These are phyloP conservation scores for Bullera alba DNA, from an alignment of 768 basidiomycete species.

Conservation along the genomic window DNA sequence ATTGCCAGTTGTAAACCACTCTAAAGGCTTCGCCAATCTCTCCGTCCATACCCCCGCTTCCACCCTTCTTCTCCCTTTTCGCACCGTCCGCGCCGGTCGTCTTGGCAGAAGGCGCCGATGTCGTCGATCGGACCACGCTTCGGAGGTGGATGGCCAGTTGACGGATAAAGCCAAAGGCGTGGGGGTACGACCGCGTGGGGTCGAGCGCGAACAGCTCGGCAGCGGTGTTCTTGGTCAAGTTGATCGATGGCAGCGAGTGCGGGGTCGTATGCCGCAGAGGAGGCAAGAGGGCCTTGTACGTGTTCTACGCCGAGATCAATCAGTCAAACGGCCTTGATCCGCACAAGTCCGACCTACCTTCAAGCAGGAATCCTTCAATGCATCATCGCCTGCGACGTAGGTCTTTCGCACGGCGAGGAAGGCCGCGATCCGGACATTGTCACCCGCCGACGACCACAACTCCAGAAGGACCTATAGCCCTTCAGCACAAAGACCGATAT, in stretches of 20 bases:
- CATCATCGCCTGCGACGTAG: conserved; percentile 67
- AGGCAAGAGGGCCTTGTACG: conserved; percentile 80
- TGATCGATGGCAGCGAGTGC: conserved; percentile 83
- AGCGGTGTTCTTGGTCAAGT: conserved; percentile 95
- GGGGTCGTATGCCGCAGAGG: conserved; percentile 73
- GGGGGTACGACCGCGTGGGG: conserved; percentile 59
- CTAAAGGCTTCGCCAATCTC: conserved; percentile 71
- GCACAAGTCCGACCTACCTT: conserved; percentile 54
- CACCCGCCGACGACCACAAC: conserved; percentile 74
- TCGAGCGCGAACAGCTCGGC: conserved; percentile 81
- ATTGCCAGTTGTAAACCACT: conserved; percentile 99
- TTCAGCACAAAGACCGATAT: neutral
- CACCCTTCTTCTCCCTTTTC: neutral
- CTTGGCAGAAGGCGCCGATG: conserved; percentile 1
- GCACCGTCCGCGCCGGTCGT: neutral
- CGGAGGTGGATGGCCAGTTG: conserved; percentile 88
- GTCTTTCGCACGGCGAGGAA: conserved; percentile 78
- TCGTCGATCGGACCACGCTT: conserved; percentile 33
- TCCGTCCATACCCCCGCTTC: no score
- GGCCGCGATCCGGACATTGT: conserved; percentile 73
- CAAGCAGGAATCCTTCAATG: conserved; percentile 73
- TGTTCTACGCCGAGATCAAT: conserved; percentile 55
- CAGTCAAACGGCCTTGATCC: neutral
- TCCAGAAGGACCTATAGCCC: conserved; percentile 65
- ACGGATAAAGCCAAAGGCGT: conserved; percentile 91